These are phyloP conservation scores for Triticum turgidum DNA, from an alignment of 176 grass and related monocot genomes.

Conservation along the genomic window DNA sequence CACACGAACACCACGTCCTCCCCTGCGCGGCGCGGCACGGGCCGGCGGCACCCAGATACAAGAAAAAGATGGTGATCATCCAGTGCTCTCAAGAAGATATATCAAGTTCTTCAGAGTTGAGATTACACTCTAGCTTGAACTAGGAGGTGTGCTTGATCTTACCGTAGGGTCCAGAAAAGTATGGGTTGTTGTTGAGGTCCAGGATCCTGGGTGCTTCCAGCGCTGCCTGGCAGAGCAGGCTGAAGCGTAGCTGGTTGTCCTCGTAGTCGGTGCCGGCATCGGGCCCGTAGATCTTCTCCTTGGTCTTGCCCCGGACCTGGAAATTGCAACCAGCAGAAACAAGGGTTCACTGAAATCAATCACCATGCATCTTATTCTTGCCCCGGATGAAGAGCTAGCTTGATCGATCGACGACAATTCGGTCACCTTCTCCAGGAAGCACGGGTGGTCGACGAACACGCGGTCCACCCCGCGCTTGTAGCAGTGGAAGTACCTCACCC, in stretches of 20 bases:
- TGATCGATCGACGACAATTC: background rate
- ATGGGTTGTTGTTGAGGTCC: constrained; percentile 62
- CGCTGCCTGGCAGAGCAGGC: constrained; percentile 84
- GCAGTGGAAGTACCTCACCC: constrained; percentile 89
- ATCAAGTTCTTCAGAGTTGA: background rate
- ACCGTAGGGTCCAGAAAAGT: constrained; percentile 78
- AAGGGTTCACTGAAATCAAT: background rate
- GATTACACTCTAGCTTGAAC: no score
- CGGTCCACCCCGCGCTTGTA: constrained; percentile 92
- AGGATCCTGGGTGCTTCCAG: constrained; percentile 84
- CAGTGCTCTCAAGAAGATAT: background rate
- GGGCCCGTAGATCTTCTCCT: constrained; percentile 93
- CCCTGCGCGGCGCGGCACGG: constrained; percentile 21
- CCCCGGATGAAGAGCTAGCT: background rate
- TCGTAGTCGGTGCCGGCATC: constrained; percentile 62
- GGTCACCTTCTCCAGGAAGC: constrained; percentile 81
- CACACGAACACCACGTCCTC: constrained; percentile 86
- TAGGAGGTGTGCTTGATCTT: background rate
- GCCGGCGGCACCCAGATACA: background rate
- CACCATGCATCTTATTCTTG: background rate
- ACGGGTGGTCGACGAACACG: constrained; percentile 88
- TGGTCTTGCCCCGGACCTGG: constrained; percentile 95
- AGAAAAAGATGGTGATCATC: constrained; percentile 8
- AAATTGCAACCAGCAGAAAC: background rate
- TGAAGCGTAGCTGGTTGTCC: constrained; percentile 91